Base-by-base conservation (phyloP, 2,329 filamentous ascomycete species). In the Ceratocystis alfenasii region DNA sequence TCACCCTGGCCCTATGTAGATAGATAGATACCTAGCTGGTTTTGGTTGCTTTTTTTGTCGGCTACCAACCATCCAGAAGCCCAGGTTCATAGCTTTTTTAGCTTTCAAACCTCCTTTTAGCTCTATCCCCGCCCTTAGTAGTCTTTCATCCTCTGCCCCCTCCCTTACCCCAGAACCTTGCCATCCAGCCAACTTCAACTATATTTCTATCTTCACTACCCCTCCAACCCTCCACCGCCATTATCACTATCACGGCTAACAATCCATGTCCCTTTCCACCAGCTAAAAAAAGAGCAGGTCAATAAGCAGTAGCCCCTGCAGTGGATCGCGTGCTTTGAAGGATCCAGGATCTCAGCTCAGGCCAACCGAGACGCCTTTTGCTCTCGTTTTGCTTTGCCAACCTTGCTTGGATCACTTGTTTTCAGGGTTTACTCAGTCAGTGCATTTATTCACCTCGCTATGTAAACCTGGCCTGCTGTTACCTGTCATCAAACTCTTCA, bases 261-360 rank as follows among this genome's bases (percentile, higher is more conserved):
- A 36, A 2, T 36, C 59, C 30, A 60, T 60, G 12, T 44, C 20
- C 33, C 41, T 20, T 20, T 62, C 59, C 25, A 45, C n/a, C 45
- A 44, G 10, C 48, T 57, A 33, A 36, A 44, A 45, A 57, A 62
- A 46, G 28, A 50, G 28, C 36, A 65, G 36, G 10, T 45, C n/a
- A 28, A 59, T 20, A n/a, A 59, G 59, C 20, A 59, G 28, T 20
- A 65, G 36, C 50, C 63, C 63, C 53, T 59, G 63, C 50, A 65
- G 50, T 53, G 45, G 22, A 65, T 65, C 63, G 63, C 63, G 63
- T 65, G 63, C 41, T 65, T 65, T 65, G 63, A 65, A 65, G 63
- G 63, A 65, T 65, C 33, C 53, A 65, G 63, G 63, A 65, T 65
- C 63, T 65, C 41, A 61, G 44, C 61, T 48, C 61, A 62, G 61